Evolutionary conservation across 495 filamentous ascomycete species (phyloP).

Genomic region (Hypoxylon perforatum): DNA sequence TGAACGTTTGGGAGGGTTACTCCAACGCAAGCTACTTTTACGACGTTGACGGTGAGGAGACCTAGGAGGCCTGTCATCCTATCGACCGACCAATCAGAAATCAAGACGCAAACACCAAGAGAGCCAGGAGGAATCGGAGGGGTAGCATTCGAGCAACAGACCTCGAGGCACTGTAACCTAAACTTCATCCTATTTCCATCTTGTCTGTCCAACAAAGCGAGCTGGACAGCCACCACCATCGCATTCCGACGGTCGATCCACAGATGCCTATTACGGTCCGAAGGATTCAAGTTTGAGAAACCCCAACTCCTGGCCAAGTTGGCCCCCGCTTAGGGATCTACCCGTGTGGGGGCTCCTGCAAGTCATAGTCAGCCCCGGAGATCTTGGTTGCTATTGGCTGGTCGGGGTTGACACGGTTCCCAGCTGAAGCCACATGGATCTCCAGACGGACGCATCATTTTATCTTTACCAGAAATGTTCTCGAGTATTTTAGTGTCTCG

Average conservation of each 20-base stretch:
- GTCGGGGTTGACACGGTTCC: background rate
- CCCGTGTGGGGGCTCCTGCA: background rate
- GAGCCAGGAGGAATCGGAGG: background rate
- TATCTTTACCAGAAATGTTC: too few relatives aligned
- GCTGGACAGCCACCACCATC: constrained; percentile 5
- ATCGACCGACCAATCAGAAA: constrained; percentile 12
- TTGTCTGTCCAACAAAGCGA: constrained; percentile 1
- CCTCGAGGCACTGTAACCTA: constrained; percentile 20
- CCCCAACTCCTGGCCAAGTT: background rate
- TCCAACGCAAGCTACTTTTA: constrained; percentile 15
- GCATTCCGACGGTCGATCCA: background rate
- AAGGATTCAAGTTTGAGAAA: constrained; percentile 7
- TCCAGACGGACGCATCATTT: too few relatives aligned
- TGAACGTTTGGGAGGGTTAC: constrained; percentile 17
- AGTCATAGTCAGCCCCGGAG: background rate
- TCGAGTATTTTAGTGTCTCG: too few relatives aligned
- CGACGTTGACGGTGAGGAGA: constrained; percentile 6
- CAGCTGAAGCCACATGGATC: too few relatives aligned
- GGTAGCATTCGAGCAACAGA: constrained; percentile 11
- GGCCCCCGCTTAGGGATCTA: background rate
- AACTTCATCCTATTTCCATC: constrained; percentile 10
- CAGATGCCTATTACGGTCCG: constrained; percentile 9
- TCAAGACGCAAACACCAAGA: background rate
- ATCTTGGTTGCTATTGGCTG: background rate
- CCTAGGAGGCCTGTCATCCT: constrained; percentile 8